phyloP scores from a whole-genome alignment of 768 basidiomycete species.

The Pisolithus tinctorius region DNA sequence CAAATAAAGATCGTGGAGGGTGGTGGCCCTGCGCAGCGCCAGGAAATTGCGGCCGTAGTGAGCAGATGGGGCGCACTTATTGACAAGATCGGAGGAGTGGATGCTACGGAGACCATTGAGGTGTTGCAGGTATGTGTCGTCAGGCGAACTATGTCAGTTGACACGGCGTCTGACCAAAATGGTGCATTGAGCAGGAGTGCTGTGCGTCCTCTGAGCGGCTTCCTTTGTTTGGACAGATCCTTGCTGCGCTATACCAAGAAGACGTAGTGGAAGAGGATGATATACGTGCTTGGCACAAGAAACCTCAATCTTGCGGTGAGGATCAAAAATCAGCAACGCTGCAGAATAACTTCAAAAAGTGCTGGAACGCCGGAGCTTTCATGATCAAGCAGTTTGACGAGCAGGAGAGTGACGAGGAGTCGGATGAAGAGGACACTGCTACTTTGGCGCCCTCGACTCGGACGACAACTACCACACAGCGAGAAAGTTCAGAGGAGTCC shows the following conservation, averaged over 20 bases:
- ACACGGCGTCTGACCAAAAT: conserved; percentile 2
- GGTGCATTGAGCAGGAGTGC: conserved; percentile 39
- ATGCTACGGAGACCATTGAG: conserved; percentile 73
- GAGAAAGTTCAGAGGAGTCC: neutral
- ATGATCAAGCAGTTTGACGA: conserved; percentile 81
- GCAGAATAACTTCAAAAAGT: conserved; percentile 54
- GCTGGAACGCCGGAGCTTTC: conserved; percentile 62
- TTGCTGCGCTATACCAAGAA: conserved; percentile 83
- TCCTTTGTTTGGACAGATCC: conserved; percentile 75
- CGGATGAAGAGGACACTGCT: conserved; percentile 17
- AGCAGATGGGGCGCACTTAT: conserved; percentile 80
- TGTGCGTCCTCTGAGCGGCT: conserved; percentile 59
- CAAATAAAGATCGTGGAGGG: conserved; percentile 57
- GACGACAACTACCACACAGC: too few species aligned
- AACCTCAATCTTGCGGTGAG: conserved; percentile 47
- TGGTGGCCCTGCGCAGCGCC: conserved; percentile 51
- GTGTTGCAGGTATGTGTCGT: conserved; percentile 62
- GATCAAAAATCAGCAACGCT: conserved; percentile 34
- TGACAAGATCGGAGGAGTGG: conserved; percentile 73
- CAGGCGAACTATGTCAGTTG: neutral
- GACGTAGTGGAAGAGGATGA: conserved; percentile 90
- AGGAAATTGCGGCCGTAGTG: conserved; percentile 57
- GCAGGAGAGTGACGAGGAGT: conserved; percentile 54
- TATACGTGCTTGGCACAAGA: conserved; percentile 79
- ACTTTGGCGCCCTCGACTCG: too few species aligned